Evolutionary conservation across 345 rosid genomes (phyloP).

Genomic region (Anacardium occidentale): DNA sequence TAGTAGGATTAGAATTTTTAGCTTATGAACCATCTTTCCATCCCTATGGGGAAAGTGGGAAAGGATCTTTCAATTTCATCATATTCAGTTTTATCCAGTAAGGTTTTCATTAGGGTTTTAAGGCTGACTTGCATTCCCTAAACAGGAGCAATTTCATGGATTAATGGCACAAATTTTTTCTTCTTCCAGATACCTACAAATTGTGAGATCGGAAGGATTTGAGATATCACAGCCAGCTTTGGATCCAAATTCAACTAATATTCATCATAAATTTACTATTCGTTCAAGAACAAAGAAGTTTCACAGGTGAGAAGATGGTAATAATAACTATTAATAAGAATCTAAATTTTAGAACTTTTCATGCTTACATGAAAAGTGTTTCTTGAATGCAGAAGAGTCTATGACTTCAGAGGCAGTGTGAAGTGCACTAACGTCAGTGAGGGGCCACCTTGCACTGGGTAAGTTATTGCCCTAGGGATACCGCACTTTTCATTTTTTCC

Average conservation of each 20-base stretch:
- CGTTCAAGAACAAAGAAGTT: slow-evolving; percentile 72
- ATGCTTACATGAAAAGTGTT: slow-evolving; percentile 21
- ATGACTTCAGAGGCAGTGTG: slow-evolving; percentile 72
- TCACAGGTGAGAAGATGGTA: slow-evolving; percentile 54
- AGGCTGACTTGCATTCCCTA: background rate
- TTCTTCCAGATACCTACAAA: slow-evolving; percentile 58
- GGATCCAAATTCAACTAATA: slow-evolving; percentile 86
- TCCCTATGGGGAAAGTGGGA: background rate
- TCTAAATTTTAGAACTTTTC: background rate
- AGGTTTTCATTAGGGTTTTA: slow-evolving; percentile 1
- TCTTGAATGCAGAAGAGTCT: slow-evolving; percentile 68
- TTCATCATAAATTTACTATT: slow-evolving; percentile 91
- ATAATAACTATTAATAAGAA: slow-evolving; percentile 9
- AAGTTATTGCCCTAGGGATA: slow-evolving; percentile 14
- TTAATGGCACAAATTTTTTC: slow-evolving; percentile 4
- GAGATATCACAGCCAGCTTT: slow-evolving; percentile 99
- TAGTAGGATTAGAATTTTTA: background rate
- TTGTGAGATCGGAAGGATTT: slow-evolving; percentile 72
- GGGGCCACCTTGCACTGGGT: slow-evolving; percentile 99
- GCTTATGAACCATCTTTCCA: background rate
- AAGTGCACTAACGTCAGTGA: slow-evolving; percentile 80
- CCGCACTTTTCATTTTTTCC: background rate
- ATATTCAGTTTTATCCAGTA: background rate
- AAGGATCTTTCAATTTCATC: background rate
- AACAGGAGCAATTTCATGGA: background rate